Evolutionary conservation across 768 basidiomycete genomes (phyloP), one percentile per base, ranked within the genome.

Genomic region (Tephrocybe rancida): DNA sequence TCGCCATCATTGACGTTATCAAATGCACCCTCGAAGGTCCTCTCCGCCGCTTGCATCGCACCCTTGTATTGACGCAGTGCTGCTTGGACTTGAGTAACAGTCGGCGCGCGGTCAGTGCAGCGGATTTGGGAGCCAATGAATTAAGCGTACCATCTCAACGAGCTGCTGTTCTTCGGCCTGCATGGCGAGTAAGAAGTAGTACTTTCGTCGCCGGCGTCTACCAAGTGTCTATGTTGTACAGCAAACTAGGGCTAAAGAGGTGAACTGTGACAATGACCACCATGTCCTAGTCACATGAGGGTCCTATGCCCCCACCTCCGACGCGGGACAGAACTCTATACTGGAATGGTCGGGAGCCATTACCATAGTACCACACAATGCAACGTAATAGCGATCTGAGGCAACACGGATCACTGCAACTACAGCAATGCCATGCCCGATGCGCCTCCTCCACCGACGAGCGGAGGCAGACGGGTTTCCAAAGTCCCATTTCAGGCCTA

Each of bases 21-120:
- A 62, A 91, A 94, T 58, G 87, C 84, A 10, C 95, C 95, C 57
- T 90, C 87, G 56, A 92, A 90, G 55, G 92, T 84, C 42, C 80
- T 79, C 67, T 93, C 93, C 2, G 94, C 93, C 13, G 95, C 95
- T 64, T 90, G 80, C 90, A 92, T 92, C 30, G 94, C 92, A 77
- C 97, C 94, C 57, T 85, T 90, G 66, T 89, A 82, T 62, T 86
- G 84, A 57, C 78, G 81, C 64, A 97, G 71, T 16, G 95, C 95
- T 26, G 88, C 90, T 61, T 82, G 83, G 35, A 95, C 95, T 73
- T 95, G 90, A 11, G 85, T 82, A 10, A 72, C 67, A 0, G 88
- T 90, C 26, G 92, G 60, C 95, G 95, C 95, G 95, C 26, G 6
- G 16, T 1, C 22, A 9, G 25, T 22, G 19, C 3, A 5, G 6